Base-by-base conservation (phyloP, 192 early-diverging fungal genomes). In the Thamnidium elegans region DNA sequence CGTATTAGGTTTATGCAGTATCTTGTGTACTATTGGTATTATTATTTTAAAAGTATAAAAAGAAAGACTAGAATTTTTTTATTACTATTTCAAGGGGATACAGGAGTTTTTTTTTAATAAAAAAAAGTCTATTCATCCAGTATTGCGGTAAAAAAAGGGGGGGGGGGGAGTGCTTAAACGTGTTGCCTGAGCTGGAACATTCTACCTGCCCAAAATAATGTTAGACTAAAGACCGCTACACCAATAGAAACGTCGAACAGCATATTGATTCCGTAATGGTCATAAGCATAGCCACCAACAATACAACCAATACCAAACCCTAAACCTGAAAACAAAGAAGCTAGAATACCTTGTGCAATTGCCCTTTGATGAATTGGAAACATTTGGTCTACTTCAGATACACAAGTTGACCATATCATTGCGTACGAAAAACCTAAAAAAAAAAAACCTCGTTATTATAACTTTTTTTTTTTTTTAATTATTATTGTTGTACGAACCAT, bases 311-410 rank as follows among this genome's bases (percentile, higher is more conserved):
- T 46, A 20, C 71, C 71, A 48, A 59, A 73, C 0, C 71, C 71
- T 34, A 68, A 60, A 6, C 71, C 71, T 7, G 67, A 65, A 30
- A 68, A 68, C n/a, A 66, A 34, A 2, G 66, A 62, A 10, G 66
- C 71, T 7, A 73, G 17, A 43, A 68, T 73, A 10, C 71, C 71
- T 60, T 73, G 71, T 17, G 66, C 71, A 5, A 73, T 60, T 6
- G 66, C 62, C 8, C 71, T 66, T 47, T 73, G 71, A 39, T 73
- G 62, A 7, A 44, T 48, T 31, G 71, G 62, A 23, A 73, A 73
- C 30, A 67, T 68, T 0, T 42, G n/a, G 15, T 73, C 71, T 2
- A 73, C 71, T 61, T 73, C 62, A 32, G 52, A 60, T 5, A 73
- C 71, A 42, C 62, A 62, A 20, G 66, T 68, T 14, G 66, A 68